These are phyloP conservation scores for Euryodendron excelsum DNA, from an alignment of 148 eudicot genomes.

Conservation along the genomic window DNA sequence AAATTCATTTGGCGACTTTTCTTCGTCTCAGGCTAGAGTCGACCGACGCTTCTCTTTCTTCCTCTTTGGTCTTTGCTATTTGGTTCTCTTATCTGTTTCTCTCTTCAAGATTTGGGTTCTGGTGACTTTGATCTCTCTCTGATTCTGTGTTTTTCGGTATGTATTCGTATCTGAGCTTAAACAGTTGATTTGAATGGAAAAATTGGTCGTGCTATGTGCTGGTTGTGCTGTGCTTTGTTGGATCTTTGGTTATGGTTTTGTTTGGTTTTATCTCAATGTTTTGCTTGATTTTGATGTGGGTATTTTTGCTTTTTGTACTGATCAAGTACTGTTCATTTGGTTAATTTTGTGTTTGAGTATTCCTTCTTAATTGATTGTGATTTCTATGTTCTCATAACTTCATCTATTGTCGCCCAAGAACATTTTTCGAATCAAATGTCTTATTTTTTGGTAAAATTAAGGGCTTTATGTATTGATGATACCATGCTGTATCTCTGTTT, in stretches of 20 bases:
- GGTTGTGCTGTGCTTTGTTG: background rate
- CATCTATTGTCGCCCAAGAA: background rate
- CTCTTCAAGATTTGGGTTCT: conserved; percentile 8
- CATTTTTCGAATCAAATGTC: background rate
- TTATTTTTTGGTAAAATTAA: background rate
- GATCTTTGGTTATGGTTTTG: conserved; percentile 8
- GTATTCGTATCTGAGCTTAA: background rate
- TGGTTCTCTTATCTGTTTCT: conserved; percentile 13
- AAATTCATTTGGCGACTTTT: conserved; percentile 35
- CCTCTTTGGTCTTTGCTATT: conserved; percentile 3
- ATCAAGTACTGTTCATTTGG: background rate
- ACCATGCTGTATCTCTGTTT: background rate
- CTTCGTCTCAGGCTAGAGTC: conserved; percentile 25
- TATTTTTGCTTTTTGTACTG: background rate
- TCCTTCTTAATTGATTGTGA: background rate
- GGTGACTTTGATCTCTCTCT: conserved; percentile 9
- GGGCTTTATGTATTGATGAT: background rate
- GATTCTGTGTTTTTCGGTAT: background rate
- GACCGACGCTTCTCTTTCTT: conserved; percentile 5
- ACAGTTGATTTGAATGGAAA: background rate
- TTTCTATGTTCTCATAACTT: background rate
- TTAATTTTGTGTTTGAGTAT: background rate
- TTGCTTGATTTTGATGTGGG: background rate
- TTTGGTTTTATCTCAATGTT: background rate
- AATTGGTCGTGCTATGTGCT: background rate